These are phyloP conservation scores for Rubroboletus satanas DNA, from an alignment of 768 basidiomycete genomes.

Conservation along the genomic window DNA sequence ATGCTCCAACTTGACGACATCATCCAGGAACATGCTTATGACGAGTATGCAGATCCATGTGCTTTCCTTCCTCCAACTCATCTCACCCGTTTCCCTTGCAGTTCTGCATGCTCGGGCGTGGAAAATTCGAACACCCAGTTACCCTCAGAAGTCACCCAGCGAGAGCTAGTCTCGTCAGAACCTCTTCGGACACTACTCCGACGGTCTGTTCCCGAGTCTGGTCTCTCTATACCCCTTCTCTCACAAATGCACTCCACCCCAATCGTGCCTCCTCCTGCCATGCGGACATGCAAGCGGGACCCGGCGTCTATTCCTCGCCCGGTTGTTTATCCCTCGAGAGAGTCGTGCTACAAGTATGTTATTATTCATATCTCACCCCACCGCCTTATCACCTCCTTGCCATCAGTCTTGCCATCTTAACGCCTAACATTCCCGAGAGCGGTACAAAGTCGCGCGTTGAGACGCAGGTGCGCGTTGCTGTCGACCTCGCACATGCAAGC, in stretches of 20 bases:
- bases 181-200: conserved; percentile 32
- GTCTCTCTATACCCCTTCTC: conserved; percentile 33
- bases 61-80: conserved; percentile 1
- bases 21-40: conserved; percentile 69
- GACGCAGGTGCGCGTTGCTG: conserved; percentile 83
- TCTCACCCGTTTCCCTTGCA: conserved; percentile 4
- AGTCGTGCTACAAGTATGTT: conserved; percentile 71
- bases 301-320: conserved; percentile 47
- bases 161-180: conserved; percentile 29
- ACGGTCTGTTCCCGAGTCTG: conserved; percentile 26
- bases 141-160: conserved; percentile 33
- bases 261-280: conserved; percentile 64
- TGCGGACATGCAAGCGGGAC: conserved; percentile 54
- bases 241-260: conserved; percentile 49
- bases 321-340: conserved; percentile 69
- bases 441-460: conserved; percentile 94
- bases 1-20: conserved; percentile 72
- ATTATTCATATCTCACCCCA: conserved; percentile 2
- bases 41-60: conserved; percentile 52
- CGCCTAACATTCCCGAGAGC: conserved; percentile 75
- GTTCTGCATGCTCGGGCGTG: conserved; percentile 18
- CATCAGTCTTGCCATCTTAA: conserved; percentile 70
- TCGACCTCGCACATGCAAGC: conserved; percentile 72
- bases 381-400: conserved; percentile 17
- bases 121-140: conserved; percentile 17